Base-by-base conservation (phyloP, 345 rosid species). In the Bruguiera sexangula region DNA sequence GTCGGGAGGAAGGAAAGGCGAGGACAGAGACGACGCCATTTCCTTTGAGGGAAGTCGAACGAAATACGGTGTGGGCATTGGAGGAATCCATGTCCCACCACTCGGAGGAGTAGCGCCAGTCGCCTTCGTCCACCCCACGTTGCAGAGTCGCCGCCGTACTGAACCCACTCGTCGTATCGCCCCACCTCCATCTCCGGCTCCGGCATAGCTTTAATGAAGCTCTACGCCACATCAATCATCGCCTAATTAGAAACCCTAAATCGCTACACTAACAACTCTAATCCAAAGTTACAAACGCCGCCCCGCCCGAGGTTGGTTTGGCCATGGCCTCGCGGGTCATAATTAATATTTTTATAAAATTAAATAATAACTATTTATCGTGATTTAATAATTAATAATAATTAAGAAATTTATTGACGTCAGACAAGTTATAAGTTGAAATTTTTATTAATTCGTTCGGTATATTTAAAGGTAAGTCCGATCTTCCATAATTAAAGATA, bases 21-120 rank as follows among this genome's bases (percentile, higher is more conserved):
- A 85, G 75, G 29, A 94, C 95, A 0, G 98, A 94, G 52, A 94
- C 89, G 74, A 85, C 65, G 78, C 98, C 97, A 75, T 91, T 91
- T 54, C 97, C 98, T 30, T 81, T 34, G 8, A 22, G 71, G 21
- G 98, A 94, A 55, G 70, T 64, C 4, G 83, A 67, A 48, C 84
- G 89, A 72, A 89, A 69, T 62, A 91, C 78, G 4, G 82, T 78
- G 70, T 82, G 70, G 30, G 81, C 83, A 5, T 65, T 76, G 71
- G 80, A 73, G 70, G 80, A 74, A 4, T 73, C 71, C 51, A 87
- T 76, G 18, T 87, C 89, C 96, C 93, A 89, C 98, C 97, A 94
- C 76, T 94, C 98, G 56, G 87, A 77, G 6, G 90, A 82, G 82
- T 89, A 88, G 70, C 61, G 54, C 97, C 96, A 91, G 78, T 91